Evolutionary conservation across 2,329 filamentous ascomycete species (phyloP).

Genomic region (Xenoacremonium recifei): DNA sequence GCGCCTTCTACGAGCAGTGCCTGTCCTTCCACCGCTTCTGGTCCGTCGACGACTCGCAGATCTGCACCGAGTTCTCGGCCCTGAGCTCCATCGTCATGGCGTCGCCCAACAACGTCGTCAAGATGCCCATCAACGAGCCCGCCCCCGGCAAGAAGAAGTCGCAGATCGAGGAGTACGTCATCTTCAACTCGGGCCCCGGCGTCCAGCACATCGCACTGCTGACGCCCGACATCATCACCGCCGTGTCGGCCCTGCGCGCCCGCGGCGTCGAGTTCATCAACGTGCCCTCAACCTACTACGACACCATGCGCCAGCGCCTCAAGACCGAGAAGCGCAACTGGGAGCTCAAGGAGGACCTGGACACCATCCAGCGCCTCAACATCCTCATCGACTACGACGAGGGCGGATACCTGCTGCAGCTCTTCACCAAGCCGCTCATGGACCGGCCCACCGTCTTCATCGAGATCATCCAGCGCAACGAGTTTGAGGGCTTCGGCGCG

Average conservation of each 20-base stretch:
- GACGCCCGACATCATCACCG: slow-evolving; percentile 74
- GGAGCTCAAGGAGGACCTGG: slow-evolving; percentile 76
- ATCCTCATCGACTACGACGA: slow-evolving; percentile 97
- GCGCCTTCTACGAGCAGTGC: slow-evolving; percentile 77
- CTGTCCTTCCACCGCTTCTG: slow-evolving; percentile 96
- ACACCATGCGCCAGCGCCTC: slow-evolving; percentile 70
- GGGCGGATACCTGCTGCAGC: slow-evolving; percentile 75
- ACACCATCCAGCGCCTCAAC: slow-evolving; percentile 71
- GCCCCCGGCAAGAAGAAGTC: slow-evolving; percentile 85
- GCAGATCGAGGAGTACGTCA: slow-evolving; percentile 91
- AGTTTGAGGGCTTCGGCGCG: slow-evolving; percentile 89
- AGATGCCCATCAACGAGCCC: slow-evolving; percentile 99
- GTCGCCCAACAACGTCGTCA: slow-evolving; percentile 79
- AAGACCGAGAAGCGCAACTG: slow-evolving; percentile 59
- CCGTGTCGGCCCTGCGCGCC: slow-evolving; percentile 77
- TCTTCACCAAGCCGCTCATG: slow-evolving; percentile 86
- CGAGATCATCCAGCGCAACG: slow-evolving; percentile 91
- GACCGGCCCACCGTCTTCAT: slow-evolving; percentile 94
- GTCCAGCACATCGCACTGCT: slow-evolving; percentile 92
- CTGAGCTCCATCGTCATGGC: slow-evolving; percentile 90
- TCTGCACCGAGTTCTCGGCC: slow-evolving; percentile 89
- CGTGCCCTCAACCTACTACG: slow-evolving; percentile 86
- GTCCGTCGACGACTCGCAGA: slow-evolving; percentile 91
- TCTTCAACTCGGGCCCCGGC: slow-evolving; percentile 86
- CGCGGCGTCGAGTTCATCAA: slow-evolving; percentile 90